phyloP scores from a whole-genome alignment of 345 rosid genomes.

The Pugionium dolabratum region DNA sequence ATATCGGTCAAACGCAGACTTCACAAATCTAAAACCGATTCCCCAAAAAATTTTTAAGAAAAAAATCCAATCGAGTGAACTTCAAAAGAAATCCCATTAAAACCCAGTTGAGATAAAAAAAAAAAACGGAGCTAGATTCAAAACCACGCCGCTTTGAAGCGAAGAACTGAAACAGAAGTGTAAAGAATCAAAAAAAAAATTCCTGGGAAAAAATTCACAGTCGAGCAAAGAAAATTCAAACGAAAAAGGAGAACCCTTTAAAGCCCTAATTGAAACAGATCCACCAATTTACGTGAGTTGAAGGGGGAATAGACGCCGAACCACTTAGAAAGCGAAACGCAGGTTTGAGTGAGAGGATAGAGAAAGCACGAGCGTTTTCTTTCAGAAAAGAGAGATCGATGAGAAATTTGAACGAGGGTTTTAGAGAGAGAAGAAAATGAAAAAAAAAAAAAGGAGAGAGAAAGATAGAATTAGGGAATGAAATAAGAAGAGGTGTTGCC shows the following conservation, averaged over 20 bases:
- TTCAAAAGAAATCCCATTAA: slow-evolving; percentile 4
- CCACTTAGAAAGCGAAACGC: slow-evolving; percentile 18
- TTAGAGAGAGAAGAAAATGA: slow-evolving; percentile 28
- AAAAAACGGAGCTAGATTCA: slow-evolving; percentile 1
- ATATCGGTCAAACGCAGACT: slow-evolving; percentile 8
- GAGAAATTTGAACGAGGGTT: slow-evolving; percentile 30
- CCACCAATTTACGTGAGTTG: slow-evolving; percentile 39
- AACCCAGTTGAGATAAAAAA: slow-evolving; percentile 12
- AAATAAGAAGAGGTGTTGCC: slow-evolving; percentile 49
- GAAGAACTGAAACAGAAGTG: slow-evolving; percentile 13
- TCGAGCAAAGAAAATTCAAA: slow-evolving; percentile 9
- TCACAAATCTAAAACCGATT: slow-evolving; percentile 29
- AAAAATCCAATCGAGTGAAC: slow-evolving; percentile 20
- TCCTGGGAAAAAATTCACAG: neutral
- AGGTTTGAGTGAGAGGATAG: slow-evolving; percentile 6
- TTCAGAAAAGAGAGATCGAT: slow-evolving; percentile 34
- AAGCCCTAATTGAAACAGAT: slow-evolving; percentile 57
- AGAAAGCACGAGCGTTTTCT: slow-evolving; percentile 29
- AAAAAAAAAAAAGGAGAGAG: slow-evolving; percentile 9
- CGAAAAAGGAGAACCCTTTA: slow-evolving; percentile 21
- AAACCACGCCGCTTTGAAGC: neutral
- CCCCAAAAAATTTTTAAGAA: neutral
- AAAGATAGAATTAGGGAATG: neutral
- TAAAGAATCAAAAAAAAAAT: neutral
- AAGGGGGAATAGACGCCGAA: slow-evolving; percentile 21